A percentile compares a stretch with the other conserved stretches of the same genome.
Evolutionary conservation across 306 rosid species (phyloP).

Genomic region (Prunus persica): Prunus_persica_NCBIv2 NC_034013.1:8785501-8786000

Average conservation of each 20-base stretch:
- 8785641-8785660: not conserved
- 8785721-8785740: not conserved
- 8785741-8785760: not conserved
- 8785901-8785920: not conserved
- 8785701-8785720: not conserved
- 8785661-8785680: not conserved
- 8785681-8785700: not conserved
- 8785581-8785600: not conserved
- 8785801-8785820: constrained; percentile 23
- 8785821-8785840: constrained; percentile 40
- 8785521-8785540: not conserved
- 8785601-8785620: not conserved
- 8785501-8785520: not conserved
- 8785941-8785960: constrained; percentile 5
- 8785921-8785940: constrained; percentile 19
- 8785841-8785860: constrained; percentile 38
- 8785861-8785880: constrained; percentile 31
- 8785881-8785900: not conserved
- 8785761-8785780: not conserved
- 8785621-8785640: not conserved
- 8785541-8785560: not conserved
- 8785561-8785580: not conserved
- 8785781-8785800: not conserved
- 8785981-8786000: constrained; percentile 23
- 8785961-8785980: constrained; percentile 20